Evolutionary conservation across 192 early-diverging fungal genomes (phyloP), one percentile per base, ranked within the genome.

Genomic region (Chytriomyces confervae): DNA sequence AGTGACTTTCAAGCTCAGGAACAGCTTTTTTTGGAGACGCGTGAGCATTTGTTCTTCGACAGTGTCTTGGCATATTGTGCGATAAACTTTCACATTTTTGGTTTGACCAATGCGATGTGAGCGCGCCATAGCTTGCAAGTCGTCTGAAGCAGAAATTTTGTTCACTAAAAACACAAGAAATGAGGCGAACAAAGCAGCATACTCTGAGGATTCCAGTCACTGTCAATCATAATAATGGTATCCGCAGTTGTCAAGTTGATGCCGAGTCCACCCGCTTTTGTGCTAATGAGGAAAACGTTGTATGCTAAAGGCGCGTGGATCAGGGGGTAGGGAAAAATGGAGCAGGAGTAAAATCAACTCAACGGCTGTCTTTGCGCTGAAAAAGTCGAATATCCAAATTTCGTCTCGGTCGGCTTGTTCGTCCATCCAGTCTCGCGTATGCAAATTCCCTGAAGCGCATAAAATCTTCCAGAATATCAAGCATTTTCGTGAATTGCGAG

Each of bases 191-290:
- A n/a, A n/a, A n/a, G n/a, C n/a, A n/a, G n/a, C n/a, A 23, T 0
- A 50, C 80, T 83, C 49, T 95, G 94, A 7, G 96, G 96, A 67
- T 97, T 97, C 75, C 91, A 94, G 23, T 96, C 95, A 23, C 71
- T 82, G 75, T 89, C 86, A 63, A 94, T 97, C 68, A 99, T 91
- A 64, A 99, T 93, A 7, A 99, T 95, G 6, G 95, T 96, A 75
- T 98, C 96, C 0, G 97, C 96, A 0, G 95, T 92, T 44, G 92
- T 92, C 51, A 99, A 81, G 73, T 99, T 99, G 84, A 99, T 97
- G 20, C 97, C 97, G 61, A 99, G 87, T 7, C 96, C 96, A 65
- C 97, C 96, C 6, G 97, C 97, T 36, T 94, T 91, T 16, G 97
- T 98, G 24, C 93, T 95, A 23, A 99, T 88, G 75, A 99, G 79